Conservation (phyloP, 2,329 filamentous ascomycete species). For the Fusarium papillatum region DNA sequence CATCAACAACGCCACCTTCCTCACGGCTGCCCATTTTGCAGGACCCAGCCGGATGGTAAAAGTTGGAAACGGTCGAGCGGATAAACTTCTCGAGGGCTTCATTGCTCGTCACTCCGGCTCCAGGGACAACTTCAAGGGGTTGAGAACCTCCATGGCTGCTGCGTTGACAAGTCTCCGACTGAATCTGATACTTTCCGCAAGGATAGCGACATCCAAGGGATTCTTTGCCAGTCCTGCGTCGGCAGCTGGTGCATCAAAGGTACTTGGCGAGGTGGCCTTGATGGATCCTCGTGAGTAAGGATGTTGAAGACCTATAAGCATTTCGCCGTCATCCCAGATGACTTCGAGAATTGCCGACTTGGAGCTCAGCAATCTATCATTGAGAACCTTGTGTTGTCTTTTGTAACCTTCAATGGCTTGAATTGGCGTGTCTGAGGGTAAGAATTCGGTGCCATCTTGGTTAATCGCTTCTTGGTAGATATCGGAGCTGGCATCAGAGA, state of each 20-base stretch:
- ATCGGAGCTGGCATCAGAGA: slow-evolving; percentile 2
- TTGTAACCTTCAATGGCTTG: slow-evolving; percentile 31
- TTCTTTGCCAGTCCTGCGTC: slow-evolving; percentile 35
- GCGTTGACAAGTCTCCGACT: slow-evolving; percentile 13
- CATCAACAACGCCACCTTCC: slow-evolving; percentile 53
- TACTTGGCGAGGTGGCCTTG: slow-evolving; percentile 26
- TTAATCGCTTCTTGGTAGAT: slow-evolving; percentile 20
- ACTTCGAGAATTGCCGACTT: slow-evolving; percentile 31
- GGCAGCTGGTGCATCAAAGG: slow-evolving; percentile 33
- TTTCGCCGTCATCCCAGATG: slow-evolving; percentile 34
- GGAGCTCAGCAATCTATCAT: slow-evolving; percentile 13
- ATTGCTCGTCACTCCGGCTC: slow-evolving; percentile 22
- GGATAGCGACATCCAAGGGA: slow-evolving; percentile 26
- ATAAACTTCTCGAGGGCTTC: slow-evolving; percentile 32
- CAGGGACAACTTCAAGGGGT: slow-evolving; percentile 26
- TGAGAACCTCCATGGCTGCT: slow-evolving; percentile 14
- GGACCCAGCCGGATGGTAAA: slow-evolving; percentile 37
- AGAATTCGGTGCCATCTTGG: slow-evolving; percentile 25
- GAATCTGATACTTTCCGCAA: slow-evolving; percentile 30
- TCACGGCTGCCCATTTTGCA: slow-evolving; percentile 55
- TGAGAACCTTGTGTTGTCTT: slow-evolving; percentile 33
- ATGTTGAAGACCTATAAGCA: slow-evolving; percentile 34
- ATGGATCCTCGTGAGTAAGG: slow-evolving; percentile 40
- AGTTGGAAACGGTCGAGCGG: slow-evolving; percentile 17
- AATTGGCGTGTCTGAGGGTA: slow-evolving; percentile 15